phyloP scores from a whole-genome alignment of 495 filamentous ascomycete genomes.

The Trichoderma virens region DNA sequence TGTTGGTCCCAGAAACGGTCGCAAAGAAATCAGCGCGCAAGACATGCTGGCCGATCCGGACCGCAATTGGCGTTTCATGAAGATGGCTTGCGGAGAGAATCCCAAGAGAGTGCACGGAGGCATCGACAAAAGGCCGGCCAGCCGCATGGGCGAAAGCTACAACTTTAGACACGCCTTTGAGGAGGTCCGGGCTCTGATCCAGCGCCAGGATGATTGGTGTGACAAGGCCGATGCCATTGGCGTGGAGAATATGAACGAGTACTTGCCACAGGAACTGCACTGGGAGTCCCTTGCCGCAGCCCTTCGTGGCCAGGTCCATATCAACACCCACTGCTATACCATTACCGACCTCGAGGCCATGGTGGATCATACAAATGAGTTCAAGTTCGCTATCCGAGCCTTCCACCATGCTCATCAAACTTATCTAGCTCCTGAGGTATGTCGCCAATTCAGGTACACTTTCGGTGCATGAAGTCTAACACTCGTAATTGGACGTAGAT shows the following conservation, averaged over 20 bases:
- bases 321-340: constrained; percentile 64
- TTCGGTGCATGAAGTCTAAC: too few relatives aligned
- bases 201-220: constrained; percentile 55
- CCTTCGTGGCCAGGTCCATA: constrained; percentile 50
- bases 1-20: constrained; percentile 36
- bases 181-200: constrained; percentile 41
- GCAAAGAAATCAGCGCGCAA: constrained; percentile 43
- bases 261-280: constrained; percentile 45
- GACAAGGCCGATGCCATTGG: constrained; percentile 35
- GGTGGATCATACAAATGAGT: constrained; percentile 56
- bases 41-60: constrained; percentile 43
- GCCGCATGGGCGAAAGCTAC: constrained; percentile 53
- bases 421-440: constrained; percentile 50
- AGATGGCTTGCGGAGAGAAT: constrained; percentile 68
- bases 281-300: constrained; percentile 53
- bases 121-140: constrained; percentile 33
- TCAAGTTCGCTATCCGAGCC: constrained; percentile 51
- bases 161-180: constrained; percentile 56
- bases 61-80: constrained; percentile 51
- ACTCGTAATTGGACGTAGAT: constrained; percentile 21
- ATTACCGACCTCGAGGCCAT: constrained; percentile 56
- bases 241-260: constrained; percentile 29
- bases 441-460: constrained; percentile 15
- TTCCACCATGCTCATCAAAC: constrained; percentile 61
- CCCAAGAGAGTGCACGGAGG: constrained; percentile 46